Evolutionary conservation across 768 basidiomycete genomes (phyloP).

Genomic region (Floccularia luteovirens): DNA sequence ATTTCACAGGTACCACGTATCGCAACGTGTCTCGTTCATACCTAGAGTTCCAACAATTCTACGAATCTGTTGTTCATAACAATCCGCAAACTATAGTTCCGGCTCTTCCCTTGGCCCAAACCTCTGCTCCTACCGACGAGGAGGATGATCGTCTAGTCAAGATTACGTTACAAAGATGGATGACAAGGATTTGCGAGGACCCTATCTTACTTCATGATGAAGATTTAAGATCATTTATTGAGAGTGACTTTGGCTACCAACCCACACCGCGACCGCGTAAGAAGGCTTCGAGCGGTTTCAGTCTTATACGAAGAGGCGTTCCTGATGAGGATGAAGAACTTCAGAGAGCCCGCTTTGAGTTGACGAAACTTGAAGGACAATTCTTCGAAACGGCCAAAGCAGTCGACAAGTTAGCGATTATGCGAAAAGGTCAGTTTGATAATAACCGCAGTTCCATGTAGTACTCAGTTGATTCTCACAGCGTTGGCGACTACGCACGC

Average conservation of each 20-base stretch:
- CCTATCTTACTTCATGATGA: conserved; percentile 84
- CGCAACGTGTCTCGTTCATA: conserved; percentile 95
- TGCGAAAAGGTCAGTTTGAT: conserved; percentile 59
- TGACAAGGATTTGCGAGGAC: conserved; percentile 89
- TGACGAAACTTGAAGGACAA: conserved; percentile 86
- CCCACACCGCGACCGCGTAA: conserved; percentile 70
- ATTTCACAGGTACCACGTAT: conserved; percentile 84
- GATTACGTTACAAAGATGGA: conserved; percentile 93
- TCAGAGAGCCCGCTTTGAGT: conserved; percentile 81
- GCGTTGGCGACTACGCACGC: conserved; percentile 72
- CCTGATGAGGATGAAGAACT: conserved; percentile 95
- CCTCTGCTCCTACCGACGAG: conserved; percentile 95
- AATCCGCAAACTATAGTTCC: conserved; percentile 97
- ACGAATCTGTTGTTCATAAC: conserved; percentile 80
- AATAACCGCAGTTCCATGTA: background rate
- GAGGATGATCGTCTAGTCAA: conserved; percentile 96
- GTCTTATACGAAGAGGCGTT: conserved; percentile 69
- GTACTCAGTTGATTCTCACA: conserved; percentile 19
- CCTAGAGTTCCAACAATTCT: conserved; percentile 90
- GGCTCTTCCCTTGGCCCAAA: conserved; percentile 92
- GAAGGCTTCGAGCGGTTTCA: conserved; percentile 70
- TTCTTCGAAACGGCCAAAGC: conserved; percentile 92
- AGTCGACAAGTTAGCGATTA: conserved; percentile 76
- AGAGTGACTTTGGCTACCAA: conserved; percentile 96
- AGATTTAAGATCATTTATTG: conserved; percentile 90